A percentile compares a stretch with the other conserved stretches of the same genome.
phyloP scores from a whole-genome alignment of 805 yeast species.

The Saturnispora besseyi region DNA sequence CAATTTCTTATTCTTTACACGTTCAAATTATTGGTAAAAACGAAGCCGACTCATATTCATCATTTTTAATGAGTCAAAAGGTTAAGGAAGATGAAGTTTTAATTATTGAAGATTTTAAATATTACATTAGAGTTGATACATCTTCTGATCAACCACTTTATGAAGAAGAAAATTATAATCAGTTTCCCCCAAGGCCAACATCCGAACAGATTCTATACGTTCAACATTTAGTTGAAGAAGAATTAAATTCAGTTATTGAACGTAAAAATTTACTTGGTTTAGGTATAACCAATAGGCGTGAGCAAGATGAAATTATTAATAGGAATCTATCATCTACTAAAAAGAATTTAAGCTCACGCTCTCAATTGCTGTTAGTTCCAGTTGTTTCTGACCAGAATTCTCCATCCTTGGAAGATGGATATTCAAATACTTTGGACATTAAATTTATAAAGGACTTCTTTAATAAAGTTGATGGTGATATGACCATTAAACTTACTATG shows the following conservation, averaged over 20 bases:
- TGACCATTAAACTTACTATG: slow-evolving; percentile 3
- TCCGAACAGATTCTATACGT: slow-evolving; percentile 10
- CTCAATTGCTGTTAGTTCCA: slow-evolving; percentile 2
- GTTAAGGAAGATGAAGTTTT: slow-evolving; percentile 21
- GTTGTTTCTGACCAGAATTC: slow-evolving; percentile 5
- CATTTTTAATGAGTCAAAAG: slow-evolving; percentile 2
- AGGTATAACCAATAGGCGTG: slow-evolving; percentile 4
- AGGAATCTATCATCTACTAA: slow-evolving; percentile 6
- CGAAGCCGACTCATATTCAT: neutral
- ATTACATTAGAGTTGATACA: slow-evolving; percentile 18
- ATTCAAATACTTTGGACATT: neutral
- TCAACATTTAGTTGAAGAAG: slow-evolving; percentile 11
- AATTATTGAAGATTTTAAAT: slow-evolving; percentile 15
- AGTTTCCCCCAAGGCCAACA: slow-evolving; percentile 9
- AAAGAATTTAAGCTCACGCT: neutral
- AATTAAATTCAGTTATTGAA: slow-evolving; percentile 9
- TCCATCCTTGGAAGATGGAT: neutral
- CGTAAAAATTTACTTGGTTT: slow-evolving; percentile 8
- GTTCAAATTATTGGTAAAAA: slow-evolving; percentile 46
- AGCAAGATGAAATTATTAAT: slow-evolving; percentile 14
- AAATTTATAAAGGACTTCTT: slow-evolving; percentile 12
- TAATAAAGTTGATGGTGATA: slow-evolving; percentile 13
- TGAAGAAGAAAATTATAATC: slow-evolving; percentile 3
- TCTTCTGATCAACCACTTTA: slow-evolving; percentile 4
- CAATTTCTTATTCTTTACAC: slow-evolving; percentile 43